phyloP scores from a whole-genome alignment of 768 basidiomycete genomes.

The Lentinula detonsa region DNA sequence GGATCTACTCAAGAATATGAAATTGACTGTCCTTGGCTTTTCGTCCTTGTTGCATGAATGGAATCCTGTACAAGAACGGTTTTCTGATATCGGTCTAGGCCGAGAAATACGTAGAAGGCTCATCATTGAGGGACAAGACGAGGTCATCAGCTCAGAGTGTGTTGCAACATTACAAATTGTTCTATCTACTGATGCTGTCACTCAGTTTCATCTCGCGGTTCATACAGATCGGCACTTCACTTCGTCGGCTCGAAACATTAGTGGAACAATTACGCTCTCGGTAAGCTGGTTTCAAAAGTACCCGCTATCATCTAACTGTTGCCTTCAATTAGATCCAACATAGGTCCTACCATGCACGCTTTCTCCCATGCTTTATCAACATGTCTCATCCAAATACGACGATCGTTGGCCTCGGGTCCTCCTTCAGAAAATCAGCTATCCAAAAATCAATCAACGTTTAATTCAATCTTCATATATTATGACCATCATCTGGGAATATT shows the following conservation, averaged over 20 bases:
- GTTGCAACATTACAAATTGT: not conserved
- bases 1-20: slow-evolving; percentile 49
- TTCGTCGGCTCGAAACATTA: slow-evolving; percentile 61
- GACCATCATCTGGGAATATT: slow-evolving; percentile 42
- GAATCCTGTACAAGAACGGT: slow-evolving; percentile 50
- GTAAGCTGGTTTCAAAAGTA: slow-evolving; percentile 25
- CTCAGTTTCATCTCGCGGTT: slow-evolving; percentile 56
- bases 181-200: not conserved
- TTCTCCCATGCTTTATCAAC: slow-evolving; percentile 62
- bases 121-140: slow-evolving; percentile 52
- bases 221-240: slow-evolving; percentile 57
- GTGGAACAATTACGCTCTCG: slow-evolving; percentile 38
- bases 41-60: slow-evolving; percentile 65
- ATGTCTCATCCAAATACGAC: slow-evolving; percentile 45
- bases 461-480: slow-evolving; percentile 46
- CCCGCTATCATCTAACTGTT: slow-evolving; percentile 23
- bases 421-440: slow-evolving; percentile 22
- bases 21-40: slow-evolving; percentile 54
- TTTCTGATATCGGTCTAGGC: slow-evolving; percentile 38
- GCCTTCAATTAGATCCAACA: not conserved
- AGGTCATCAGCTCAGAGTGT: slow-evolving; percentile 52
- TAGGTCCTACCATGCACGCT: slow-evolving; percentile 51
- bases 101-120: slow-evolving; percentile 30
- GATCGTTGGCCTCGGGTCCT: slow-evolving; percentile 32
- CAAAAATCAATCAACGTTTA: slow-evolving; percentile 20